Base-by-base conservation (phyloP, 148 eudicot species). In the Nyssa sinensis region DNA sequence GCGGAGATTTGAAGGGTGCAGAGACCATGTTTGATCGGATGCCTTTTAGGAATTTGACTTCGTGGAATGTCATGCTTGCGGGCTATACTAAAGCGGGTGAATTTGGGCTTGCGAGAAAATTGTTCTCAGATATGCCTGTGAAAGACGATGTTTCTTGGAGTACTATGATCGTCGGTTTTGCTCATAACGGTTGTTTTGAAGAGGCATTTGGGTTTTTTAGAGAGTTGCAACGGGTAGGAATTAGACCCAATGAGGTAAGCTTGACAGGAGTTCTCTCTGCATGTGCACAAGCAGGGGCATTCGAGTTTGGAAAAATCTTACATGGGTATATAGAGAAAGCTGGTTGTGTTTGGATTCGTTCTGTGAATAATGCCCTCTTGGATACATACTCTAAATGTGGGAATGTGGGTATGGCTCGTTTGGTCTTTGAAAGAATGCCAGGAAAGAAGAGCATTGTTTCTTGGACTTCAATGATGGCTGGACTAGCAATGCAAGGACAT, bases 111-210 rank as follows among this genome's bases (percentile, higher is more conserved):
- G 87, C 91, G 11, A 83, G 59, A 76, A 81, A 64, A 69, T 70
- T 87, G 74, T 87, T 89, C 33, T 62, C 21, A 3, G 75, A 79
- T 72, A 85, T 87, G 82, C 85, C 82, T 6, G 71, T 67, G 12
- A 87, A 81, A 69, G 93, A 89, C 69, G 89, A 71, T 76, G 91
- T 89, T 39, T 89, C 91, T 25, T 89, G 91, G 90, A 90, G 89
- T 78, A 86, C 87, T 0, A 83, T 90, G 87, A 81, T 88, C 69
- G 65, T 70, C 44, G 91, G 91, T 67, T 81, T 81, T 68, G 86
- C 81, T 24, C 87, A 86, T 57, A 75, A 72, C 70, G 89, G 90
- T 66, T 65, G 64, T 69, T 83, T 88, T 49, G 80, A 76, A 12
- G 87, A 84, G 78, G 89, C 91, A 4, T 88, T 88, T 86, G 77